Percentiles rank a stretch among this genome's conserved stretches.
phyloP scores from a whole-genome alignment of 169 alveolate genomes.

The Perkinsus chesapeaki region DNA sequence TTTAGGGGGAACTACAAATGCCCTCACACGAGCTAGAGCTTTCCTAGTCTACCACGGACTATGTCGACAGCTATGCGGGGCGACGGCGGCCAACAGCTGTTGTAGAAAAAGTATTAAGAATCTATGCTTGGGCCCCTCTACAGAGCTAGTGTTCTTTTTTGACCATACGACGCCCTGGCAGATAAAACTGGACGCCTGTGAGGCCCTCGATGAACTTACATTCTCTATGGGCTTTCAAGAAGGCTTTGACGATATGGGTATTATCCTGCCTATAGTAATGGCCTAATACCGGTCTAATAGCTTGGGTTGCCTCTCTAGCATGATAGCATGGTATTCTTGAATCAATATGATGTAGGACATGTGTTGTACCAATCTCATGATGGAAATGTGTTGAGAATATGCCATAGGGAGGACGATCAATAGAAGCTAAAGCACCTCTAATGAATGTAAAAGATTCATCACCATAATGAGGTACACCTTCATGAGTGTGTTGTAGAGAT shows the following conservation, averaged over 20 bases:
- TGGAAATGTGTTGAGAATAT: conserved; percentile 28
- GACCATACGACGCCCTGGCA: background rate
- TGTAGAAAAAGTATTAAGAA: too few species aligned
- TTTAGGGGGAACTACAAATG: too few species aligned
- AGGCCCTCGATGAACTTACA: background rate
- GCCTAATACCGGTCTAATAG: conserved; percentile 28
- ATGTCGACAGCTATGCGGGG: too few species aligned
- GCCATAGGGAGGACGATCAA: conserved; percentile 45
- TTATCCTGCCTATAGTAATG: conserved; percentile 35
- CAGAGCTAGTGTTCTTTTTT: too few species aligned
- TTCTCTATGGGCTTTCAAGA: background rate
- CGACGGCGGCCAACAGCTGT: too few species aligned
- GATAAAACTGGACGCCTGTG: background rate
- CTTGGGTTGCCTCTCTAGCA: conserved; percentile 47
- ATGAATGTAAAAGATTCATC: conserved; percentile 41
- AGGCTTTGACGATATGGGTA: conserved; percentile 25
- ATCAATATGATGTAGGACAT: conserved; percentile 49
- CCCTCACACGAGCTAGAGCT: too few species aligned
- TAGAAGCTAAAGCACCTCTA: conserved; percentile 46
- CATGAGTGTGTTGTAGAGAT: conserved; percentile 48
- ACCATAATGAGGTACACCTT: conserved; percentile 45
- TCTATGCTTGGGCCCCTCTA: background rate
- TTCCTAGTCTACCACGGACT: too few species aligned
- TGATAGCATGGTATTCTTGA: conserved; percentile 30
- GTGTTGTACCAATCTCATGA: conserved; percentile 46